A percentile compares a stretch with the other conserved stretches of the same genome.
phyloP scores from a whole-genome alignment of 495 filamentous ascomycete species.

The Aspergillus homomorphus region DNA sequence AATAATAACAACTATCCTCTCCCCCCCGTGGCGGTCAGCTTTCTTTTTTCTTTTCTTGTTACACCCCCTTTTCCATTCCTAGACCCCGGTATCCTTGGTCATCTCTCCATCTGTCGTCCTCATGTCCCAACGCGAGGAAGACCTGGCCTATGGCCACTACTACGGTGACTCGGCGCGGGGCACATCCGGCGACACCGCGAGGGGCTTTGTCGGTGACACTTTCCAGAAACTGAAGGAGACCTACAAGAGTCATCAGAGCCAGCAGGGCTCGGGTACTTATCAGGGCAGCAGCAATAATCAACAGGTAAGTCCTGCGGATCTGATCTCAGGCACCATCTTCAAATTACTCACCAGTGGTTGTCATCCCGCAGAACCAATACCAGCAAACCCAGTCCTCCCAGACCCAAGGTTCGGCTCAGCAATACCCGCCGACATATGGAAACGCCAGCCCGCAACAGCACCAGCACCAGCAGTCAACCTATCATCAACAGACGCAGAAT shows the following conservation, averaged over 20 bases:
- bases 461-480: conserved; percentile 17
- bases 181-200: conserved; percentile 34
- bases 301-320: conserved; percentile 2
- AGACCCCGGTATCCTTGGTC: background rate
- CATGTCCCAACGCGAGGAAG: conserved; percentile 49
- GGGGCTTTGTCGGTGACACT: conserved; percentile 54
- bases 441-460: conserved; percentile 16
- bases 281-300: conserved; percentile 12
- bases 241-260: conserved; percentile 36
- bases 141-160: conserved; percentile 56
- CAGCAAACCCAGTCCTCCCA: conserved; percentile 21
- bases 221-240: conserved; percentile 47
- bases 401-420: conserved; percentile 17
- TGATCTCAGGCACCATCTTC: background rate
- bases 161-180: conserved; percentile 33
- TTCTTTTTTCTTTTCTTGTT: conserved; percentile 13
- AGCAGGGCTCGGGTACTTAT: conserved; percentile 15
- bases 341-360: background rate
- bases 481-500: conserved; percentile 15
- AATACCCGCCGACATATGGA: conserved; percentile 8
- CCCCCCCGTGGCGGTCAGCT: conserved; percentile 9
- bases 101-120: background rate
- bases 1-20: conserved; percentile 8
- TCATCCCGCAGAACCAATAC: conserved; percentile 10
- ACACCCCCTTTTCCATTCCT: background rate